Percentiles rank a stretch among this genome's conserved stretches.
Evolutionary conservation across 805 yeast species (phyloP).

Genomic region (Teunomyces barrocoloradensis): DNA sequence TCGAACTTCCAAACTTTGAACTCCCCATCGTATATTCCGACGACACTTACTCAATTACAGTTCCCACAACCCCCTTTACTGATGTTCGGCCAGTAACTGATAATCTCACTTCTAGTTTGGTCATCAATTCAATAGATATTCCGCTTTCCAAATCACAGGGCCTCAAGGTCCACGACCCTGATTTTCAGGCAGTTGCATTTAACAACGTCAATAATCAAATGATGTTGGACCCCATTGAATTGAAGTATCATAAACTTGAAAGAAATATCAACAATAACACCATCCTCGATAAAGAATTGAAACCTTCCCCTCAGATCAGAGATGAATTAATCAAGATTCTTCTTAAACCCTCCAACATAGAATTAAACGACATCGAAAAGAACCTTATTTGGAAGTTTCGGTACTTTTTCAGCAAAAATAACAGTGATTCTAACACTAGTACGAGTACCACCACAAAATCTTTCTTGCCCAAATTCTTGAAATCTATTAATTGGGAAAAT

Average conservation of each 20-base stretch:
- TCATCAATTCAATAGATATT: constrained; percentile 33
- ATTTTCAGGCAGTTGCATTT: constrained; percentile 19
- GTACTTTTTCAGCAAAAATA: constrained; percentile 54
- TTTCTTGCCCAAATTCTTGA: constrained; percentile 72
- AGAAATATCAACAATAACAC: constrained; percentile 73
- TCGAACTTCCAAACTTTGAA: constrained; percentile 60
- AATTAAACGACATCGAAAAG: constrained; percentile 76
- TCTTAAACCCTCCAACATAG: constrained; percentile 78
- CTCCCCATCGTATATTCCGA: constrained; percentile 72
- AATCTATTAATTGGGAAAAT: constrained; percentile 86
- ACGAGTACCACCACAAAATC: constrained; percentile 37
- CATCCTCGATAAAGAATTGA: constrained; percentile 75
- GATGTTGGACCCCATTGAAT: constrained; percentile 74
- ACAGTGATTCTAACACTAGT: constrained; percentile 49
- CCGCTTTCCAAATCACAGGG: constrained; percentile 14
- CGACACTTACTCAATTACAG: constrained; percentile 34
- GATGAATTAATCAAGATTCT: constrained; percentile 70
- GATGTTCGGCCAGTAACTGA: constrained; percentile 17
- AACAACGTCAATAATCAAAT: constrained; percentile 13
- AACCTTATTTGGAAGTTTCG: constrained; percentile 89
- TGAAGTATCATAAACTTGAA: constrained; percentile 79
- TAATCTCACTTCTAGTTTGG: constrained; percentile 24
- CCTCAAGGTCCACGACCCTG: constrained; percentile 46
- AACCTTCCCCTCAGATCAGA: constrained; percentile 82
- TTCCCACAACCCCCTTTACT: constrained; percentile 7